These are phyloP conservation scores for Chrysopogon serrulatus DNA, from an alignment of 176 grass and related monocot species.

Conservation along the genomic window DNA sequence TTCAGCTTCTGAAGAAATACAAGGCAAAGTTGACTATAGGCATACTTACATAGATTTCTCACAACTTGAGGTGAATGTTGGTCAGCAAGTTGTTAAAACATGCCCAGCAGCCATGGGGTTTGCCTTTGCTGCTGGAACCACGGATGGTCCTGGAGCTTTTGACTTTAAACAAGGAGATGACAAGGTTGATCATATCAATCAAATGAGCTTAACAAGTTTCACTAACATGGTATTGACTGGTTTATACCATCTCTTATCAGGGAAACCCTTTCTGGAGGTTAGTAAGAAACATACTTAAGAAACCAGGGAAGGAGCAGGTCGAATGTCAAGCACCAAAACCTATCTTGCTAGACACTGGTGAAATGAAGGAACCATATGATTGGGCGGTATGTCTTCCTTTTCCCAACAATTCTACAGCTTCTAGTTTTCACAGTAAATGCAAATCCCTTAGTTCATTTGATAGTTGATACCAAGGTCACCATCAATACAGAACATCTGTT, in stretches of 20 bases:
- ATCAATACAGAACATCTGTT: background rate
- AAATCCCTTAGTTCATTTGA: constrained; percentile 1
- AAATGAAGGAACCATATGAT: constrained; percentile 92
- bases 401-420: background rate
- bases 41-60: constrained; percentile 93
- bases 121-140: constrained; percentile 97
- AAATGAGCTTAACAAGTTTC: constrained; percentile 19
- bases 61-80: constrained; percentile 62
- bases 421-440: background rate
- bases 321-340: constrained; percentile 90
- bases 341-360: constrained; percentile 95
- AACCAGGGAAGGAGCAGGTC: constrained; percentile 73
- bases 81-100: constrained; percentile 62
- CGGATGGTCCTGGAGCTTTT: constrained; percentile 95
- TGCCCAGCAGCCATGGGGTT: constrained; percentile 96
- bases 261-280: constrained; percentile 96
- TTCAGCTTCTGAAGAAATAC: constrained; percentile 74
- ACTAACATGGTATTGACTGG: constrained; percentile 9
- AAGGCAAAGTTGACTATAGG: constrained; percentile 70
- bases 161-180: constrained; percentile 95
- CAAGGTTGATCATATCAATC: constrained; percentile 49
- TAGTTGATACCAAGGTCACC: background rate
- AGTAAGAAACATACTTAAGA: constrained; percentile 80
- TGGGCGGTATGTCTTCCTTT: constrained; percentile 76
- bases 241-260: constrained; percentile 39